Evolutionary conservation across 108 stramenopile genomes (phyloP).

Genomic region (Epithemia pelagica): DNA sequence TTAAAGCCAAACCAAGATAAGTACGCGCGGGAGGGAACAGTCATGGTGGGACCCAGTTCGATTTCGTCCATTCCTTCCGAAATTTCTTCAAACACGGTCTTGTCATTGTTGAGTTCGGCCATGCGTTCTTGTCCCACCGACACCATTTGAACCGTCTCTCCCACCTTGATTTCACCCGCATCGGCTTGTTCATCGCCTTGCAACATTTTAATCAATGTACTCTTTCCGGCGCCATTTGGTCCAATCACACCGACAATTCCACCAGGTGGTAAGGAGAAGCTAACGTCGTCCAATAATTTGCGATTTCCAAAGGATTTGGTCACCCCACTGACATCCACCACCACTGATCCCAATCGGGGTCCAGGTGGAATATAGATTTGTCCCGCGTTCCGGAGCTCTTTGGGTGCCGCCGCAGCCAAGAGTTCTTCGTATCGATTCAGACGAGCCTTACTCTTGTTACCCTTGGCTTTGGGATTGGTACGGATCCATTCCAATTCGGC

Average conservation of each 20-base stretch:
- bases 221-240: conserved; percentile 52
- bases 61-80: conserved; percentile 76
- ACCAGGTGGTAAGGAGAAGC: conserved; percentile 81
- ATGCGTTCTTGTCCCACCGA: conserved; percentile 91
- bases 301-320: conserved; percentile 76
- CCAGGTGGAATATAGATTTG: conserved; percentile 95
- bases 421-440: conserved; percentile 87
- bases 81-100: conserved; percentile 90
- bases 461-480: conserved; percentile 83
- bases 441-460: conserved; percentile 86
- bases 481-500: conserved; percentile 91
- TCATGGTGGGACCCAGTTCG: conserved; percentile 62
- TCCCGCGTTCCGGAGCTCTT: conserved; percentile 64
- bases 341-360: conserved; percentile 82
- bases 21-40: conserved; percentile 83
- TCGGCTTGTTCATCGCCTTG: conserved; percentile 78
- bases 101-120: conserved; percentile 74
- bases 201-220: conserved; percentile 87
- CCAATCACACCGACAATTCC: conserved; percentile 91
- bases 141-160: conserved; percentile 84
- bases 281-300: conserved; percentile 76
- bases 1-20: conserved; percentile 91
- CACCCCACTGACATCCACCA: conserved; percentile 70
- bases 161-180: conserved; percentile 68
- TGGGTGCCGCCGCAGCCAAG: conserved; percentile 67